A percentile compares a stretch with the other conserved stretches of the same genome.
Evolutionary conservation across 345 rosid genomes (phyloP).

Genomic region (Gossypioides kirkii): DNA sequence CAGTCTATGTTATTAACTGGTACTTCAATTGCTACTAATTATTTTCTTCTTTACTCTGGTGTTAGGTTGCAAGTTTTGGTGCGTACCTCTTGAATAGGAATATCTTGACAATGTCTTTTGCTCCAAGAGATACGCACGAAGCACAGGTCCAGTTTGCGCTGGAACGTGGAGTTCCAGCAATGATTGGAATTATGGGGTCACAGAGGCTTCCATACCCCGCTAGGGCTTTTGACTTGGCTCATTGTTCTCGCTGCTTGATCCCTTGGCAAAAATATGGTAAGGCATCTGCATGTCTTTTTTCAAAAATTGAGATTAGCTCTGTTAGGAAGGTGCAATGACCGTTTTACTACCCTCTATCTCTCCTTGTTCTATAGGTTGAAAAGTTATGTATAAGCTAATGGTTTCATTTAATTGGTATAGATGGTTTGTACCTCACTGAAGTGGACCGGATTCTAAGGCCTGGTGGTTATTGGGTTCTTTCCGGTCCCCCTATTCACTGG

Average conservation of each 20-base stretch:
- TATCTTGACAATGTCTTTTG: slow-evolving; percentile 76
- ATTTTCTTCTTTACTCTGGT: slow-evolving; percentile 5
- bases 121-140: slow-evolving; percentile 97
- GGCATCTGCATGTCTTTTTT: not conserved
- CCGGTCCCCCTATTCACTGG: slow-evolving; percentile 95
- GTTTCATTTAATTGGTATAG: slow-evolving; percentile 28
- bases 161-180: slow-evolving; percentile 97
- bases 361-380: not conserved
- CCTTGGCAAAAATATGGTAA: slow-evolving; percentile 75
- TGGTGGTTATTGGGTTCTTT: slow-evolving; percentile 96
- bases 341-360: not conserved
- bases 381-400: slow-evolving; percentile 13
- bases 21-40: slow-evolving; percentile 4
- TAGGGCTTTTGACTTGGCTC: slow-evolving; percentile 95
- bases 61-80: slow-evolving; percentile 91
- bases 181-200: slow-evolving; percentile 83
- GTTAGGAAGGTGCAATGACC: not conserved
- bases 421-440: slow-evolving; percentile 77
- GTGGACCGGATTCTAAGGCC: slow-evolving; percentile 91
- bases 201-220: slow-evolving; percentile 90
- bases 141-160: slow-evolving; percentile 95
- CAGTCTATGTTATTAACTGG: not conserved
- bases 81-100: slow-evolving; percentile 86
- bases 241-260: slow-evolving; percentile 94
- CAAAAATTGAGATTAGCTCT: too few relatives aligned